phyloP scores from a whole-genome alignment of 164 flowering plant species.

The Vitis amurensis region DNA sequence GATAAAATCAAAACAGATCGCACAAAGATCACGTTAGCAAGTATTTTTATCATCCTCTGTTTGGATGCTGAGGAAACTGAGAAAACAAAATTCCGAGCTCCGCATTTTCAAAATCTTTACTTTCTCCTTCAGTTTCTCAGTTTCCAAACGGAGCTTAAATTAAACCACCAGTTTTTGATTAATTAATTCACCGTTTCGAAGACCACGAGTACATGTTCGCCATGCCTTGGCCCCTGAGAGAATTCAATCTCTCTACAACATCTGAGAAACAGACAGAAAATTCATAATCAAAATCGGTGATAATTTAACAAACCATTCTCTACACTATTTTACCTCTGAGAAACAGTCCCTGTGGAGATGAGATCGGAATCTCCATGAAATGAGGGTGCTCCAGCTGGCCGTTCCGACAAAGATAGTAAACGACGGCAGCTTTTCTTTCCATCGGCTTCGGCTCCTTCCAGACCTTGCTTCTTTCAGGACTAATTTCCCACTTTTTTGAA shows the following conservation, averaged over 20 bases:
- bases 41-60: neutral
- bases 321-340: conserved; percentile 31
- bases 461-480: conserved; percentile 23
- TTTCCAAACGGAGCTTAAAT: neutral
- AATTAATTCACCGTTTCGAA: conserved; percentile 34
- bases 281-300: neutral
- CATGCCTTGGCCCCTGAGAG: conserved; percentile 45
- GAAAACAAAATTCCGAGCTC: neutral
- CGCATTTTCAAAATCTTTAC: neutral
- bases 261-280: conserved; percentile 23
- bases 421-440: conserved; percentile 28
- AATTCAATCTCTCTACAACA: conserved; percentile 28
- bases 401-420: conserved; percentile 43
- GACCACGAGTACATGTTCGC: conserved; percentile 53
- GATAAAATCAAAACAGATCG: neutral
- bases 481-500: conserved; percentile 18
- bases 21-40: neutral
- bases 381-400: conserved; percentile 51
- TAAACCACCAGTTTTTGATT: neutral
- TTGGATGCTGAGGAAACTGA: conserved; percentile 1
- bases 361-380: conserved; percentile 44
- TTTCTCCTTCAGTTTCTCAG: neutral
- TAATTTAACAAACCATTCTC: too few species aligned
- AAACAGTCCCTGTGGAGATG: conserved; percentile 36
- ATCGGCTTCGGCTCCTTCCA: conserved; percentile 9